Evolutionary conservation across 2,329 filamentous ascomycete genomes (phyloP), one percentile per base, ranked within the genome.

Genomic region (Colletotrichum sp.): DNA sequence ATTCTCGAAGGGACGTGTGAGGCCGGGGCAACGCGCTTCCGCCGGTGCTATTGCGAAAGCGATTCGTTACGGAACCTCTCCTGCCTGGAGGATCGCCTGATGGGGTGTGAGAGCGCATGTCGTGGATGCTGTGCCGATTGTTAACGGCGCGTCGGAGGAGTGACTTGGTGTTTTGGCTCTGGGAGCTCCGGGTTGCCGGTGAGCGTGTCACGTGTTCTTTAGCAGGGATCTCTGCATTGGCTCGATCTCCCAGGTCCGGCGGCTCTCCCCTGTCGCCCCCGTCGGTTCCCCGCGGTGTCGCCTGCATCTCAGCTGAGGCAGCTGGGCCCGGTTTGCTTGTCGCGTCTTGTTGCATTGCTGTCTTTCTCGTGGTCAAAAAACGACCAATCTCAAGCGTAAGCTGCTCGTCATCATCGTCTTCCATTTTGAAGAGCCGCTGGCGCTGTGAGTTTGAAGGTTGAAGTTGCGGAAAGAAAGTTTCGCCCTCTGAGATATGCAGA

Each of bases 1-100:
- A 85, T 71, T 85, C 83, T 59, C 84, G 81, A 2, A 86, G 71
- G 2, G 81, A 82, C 6, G 82, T 82, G 59, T 84, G 83, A 1
- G 85, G 83, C n/a, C 82, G 78, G 0, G 85, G 83, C 14, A 86
- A 79, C 13, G 82, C 80, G 4, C 85, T 86, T 14, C 81, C 80
- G 4, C 85, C 85, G 2, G 81, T 83, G 63, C 85, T 85, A 1
- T 83, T 81, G 36, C 85, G 83, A 57, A 86, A 80, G 21, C 83
- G 81, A 24, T 79, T 82, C 0, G 83, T 80, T 1, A 80, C 65
- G 0, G 85, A 84, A 26, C 71, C 79, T 52, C 82, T 81, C 64
- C 83, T 77, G 55, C 79, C 82, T n/a, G 78, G 76, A 67, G 81
- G 81, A 55, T 83, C 83, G 32, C 82, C 77, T 24, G 77, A 76